phyloP scores from a whole-genome alignment of 805 yeast species.

The Sungouiozyma ichnusensis region DNA sequence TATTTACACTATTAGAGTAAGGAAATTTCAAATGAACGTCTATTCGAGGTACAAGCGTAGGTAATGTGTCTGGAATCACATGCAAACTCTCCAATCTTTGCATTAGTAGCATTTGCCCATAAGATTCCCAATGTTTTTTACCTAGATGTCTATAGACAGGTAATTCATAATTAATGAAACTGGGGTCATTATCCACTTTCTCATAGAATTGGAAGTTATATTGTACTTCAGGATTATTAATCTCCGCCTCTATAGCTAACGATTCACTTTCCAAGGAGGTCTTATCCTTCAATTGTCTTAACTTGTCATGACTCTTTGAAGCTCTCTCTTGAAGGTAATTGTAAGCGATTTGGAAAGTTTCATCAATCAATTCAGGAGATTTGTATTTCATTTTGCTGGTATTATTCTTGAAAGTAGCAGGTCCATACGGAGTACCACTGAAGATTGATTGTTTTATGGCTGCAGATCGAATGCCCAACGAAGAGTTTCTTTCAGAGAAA shows the following conservation, averaged over 20 bases:
- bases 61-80: conserved; percentile 88
- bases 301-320: conserved; percentile 26
- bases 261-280: conserved; percentile 19
- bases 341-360: conserved; percentile 63
- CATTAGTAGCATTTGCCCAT: conserved; percentile 70
- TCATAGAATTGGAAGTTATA: conserved; percentile 46
- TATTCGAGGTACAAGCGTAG: conserved; percentile 73
- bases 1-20: conserved; percentile 49
- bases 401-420: conserved; percentile 39
- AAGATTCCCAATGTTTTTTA: conserved; percentile 58
- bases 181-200: conserved; percentile 31
- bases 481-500: conserved; percentile 15
- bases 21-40: conserved; percentile 70
- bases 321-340: conserved; percentile 43
- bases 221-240: conserved; percentile 73
- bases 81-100: conserved; percentile 80
- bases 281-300: conserved; percentile 16
- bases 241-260: conserved; percentile 52
- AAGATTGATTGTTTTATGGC: conserved; percentile 25
- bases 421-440: conserved; percentile 36
- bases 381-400: conserved; percentile 42
- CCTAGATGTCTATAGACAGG: conserved; percentile 74
- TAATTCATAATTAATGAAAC: conserved; percentile 49
- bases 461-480: conserved; percentile 22
- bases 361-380: conserved; percentile 60